A percentile compares a stretch with the other conserved stretches of the same genome.
Evolutionary conservation across 2,329 filamentous ascomycete genomes (phyloP).

Genomic region (Curvularia eragrostidis): DNA sequence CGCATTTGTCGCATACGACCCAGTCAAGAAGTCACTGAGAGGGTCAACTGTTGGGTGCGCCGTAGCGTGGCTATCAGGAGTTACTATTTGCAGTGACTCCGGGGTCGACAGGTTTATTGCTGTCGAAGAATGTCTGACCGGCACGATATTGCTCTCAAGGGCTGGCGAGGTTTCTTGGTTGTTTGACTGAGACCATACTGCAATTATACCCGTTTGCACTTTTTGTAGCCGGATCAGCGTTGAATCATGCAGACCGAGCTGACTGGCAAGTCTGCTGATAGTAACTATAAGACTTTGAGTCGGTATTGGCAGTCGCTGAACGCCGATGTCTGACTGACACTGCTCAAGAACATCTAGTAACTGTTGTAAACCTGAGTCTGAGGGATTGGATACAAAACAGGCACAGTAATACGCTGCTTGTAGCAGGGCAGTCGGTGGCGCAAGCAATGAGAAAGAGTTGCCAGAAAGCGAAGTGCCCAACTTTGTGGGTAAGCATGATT

Average conservation of each 20-base stretch:
- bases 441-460: slow-evolving; percentile 19
- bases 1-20: slow-evolving; percentile 11
- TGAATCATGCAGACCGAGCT: slow-evolving; percentile 21
- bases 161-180: neutral
- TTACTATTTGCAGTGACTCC: slow-evolving; percentile 27
- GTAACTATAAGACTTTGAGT: slow-evolving; percentile 35
- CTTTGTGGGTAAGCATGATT: slow-evolving; percentile 33
- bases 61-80: slow-evolving; percentile 9
- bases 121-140: slow-evolving; percentile 5
- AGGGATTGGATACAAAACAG: slow-evolving; percentile 30
- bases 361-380: slow-evolving; percentile 25
- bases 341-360: slow-evolving; percentile 37
- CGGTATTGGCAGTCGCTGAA: slow-evolving; percentile 37
- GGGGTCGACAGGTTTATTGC: slow-evolving; percentile 26
- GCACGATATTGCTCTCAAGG: slow-evolving; percentile 6
- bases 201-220: slow-evolving; percentile 21
- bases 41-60: slow-evolving; percentile 9
- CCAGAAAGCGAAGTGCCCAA: slow-evolving; percentile 30
- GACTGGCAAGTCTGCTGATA: slow-evolving; percentile 24
- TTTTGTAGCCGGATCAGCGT: slow-evolving; percentile 28
- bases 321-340: slow-evolving; percentile 29
- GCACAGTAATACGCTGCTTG: slow-evolving; percentile 38
- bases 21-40: slow-evolving; percentile 20
- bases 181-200: slow-evolving; percentile 18
- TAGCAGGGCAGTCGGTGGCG: slow-evolving; percentile 39